Evolutionary conservation across 129 eudicot genomes (phyloP), one percentile per base, ranked within the genome.

Genomic region (Erigeron canadensis): DNA sequence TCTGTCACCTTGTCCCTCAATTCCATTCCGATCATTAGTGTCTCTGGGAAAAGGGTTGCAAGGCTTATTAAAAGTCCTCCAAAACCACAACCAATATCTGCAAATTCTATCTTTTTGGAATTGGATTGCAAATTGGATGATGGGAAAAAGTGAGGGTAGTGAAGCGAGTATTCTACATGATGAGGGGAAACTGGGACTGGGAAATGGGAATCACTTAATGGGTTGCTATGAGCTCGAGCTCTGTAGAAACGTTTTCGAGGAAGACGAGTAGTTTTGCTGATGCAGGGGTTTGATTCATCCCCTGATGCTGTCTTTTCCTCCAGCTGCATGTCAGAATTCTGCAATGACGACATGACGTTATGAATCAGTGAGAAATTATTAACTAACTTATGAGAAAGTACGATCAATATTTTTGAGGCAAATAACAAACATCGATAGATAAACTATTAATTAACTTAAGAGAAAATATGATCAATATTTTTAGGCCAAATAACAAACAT

Each of bases 181-280:
- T 28, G 10, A 60, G 98, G 98, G 63, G 97, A 80, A 22, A 79
- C 40, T 1, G 98, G 97, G 44, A 94, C 90, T 0, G 98, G 98
- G 72, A 94, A 94, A 80, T 94, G 98, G 16, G 98, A 94, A 75
- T 94, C 98, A 42, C 98, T 94, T 75, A 94, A 70, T 5, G 98
- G 98, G 60, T 94, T 94, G 80, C 98, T 94, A 77, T 94, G 98
- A 42, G 98, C 98, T 51, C 97, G 84, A 16, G 98, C 98, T 28
- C 98, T 84, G 71, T 89, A 94, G 73, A 94, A 94, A 5, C 98
- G 95, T 69, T 94, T 94, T 61, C 96, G 76, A 8, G 97, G 98
- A 51, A 94, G 83, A 42, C 90, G 89, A 51, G 97, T 89, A 9
- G 91, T 81, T 81, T 89, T 89, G 87, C 88, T 94, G 19, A 85